These are phyloP conservation scores for Omphalea diandra DNA, from an alignment of 441 rosid genomes.

Conservation along the genomic window DNA sequence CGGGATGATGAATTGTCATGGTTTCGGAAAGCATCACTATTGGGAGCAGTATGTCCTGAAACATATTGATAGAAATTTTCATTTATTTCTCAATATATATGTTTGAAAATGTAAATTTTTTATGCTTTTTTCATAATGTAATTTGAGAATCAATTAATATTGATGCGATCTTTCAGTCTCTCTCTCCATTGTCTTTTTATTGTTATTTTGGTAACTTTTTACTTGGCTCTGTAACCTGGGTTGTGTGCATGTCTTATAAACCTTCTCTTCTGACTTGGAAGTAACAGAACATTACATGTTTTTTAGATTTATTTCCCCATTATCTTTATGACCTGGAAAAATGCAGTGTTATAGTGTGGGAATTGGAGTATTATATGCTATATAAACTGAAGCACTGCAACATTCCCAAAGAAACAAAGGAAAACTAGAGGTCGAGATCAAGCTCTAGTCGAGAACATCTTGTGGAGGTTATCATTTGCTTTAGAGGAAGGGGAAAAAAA, in stretches of 20 bases:
- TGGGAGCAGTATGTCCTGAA: conserved; percentile 71
- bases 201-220: conserved; percentile 6
- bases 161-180: conserved; percentile 1
- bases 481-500: neutral
- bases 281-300: neutral
- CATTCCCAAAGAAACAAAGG: neutral
- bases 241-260: neutral
- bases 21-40: conserved; percentile 88
- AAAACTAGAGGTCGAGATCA: neutral
- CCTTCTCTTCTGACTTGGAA: neutral
- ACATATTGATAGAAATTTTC: conserved; percentile 5
- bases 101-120: neutral
- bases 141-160: too few relatives aligned
- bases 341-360: neutral
- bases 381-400: neutral
- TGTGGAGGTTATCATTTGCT: neutral
- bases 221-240: neutral
- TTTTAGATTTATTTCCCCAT: neutral
- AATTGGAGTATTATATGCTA: neutral
- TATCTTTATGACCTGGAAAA: neutral
- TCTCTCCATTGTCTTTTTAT: neutral
- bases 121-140: too few relatives aligned
- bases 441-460: neutral
- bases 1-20: conserved; percentile 90
- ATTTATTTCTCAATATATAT: neutral